phyloP scores from a whole-genome alignment of 345 rosid genomes.

The Excoecaria cochinchinensis region DNA sequence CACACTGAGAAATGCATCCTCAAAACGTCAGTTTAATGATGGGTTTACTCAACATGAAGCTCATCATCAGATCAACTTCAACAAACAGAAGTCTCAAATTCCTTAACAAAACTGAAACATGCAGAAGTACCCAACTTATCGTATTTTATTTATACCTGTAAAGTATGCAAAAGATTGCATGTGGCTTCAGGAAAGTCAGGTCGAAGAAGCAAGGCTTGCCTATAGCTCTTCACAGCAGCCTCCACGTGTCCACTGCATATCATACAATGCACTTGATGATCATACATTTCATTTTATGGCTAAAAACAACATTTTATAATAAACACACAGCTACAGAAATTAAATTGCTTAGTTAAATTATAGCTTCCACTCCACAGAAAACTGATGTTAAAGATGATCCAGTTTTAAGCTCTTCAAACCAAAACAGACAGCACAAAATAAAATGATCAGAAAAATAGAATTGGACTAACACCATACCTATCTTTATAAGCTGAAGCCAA shows the following conservation, averaged over 20 bases:
- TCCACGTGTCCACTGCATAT: conserved; percentile 80
- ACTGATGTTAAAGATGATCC: background rate
- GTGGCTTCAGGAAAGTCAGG: conserved; percentile 98
- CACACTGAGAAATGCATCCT: conserved; percentile 48
- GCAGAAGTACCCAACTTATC: background rate
- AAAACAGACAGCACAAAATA: background rate
- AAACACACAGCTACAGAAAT: background rate
- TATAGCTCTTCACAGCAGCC: conserved; percentile 88
- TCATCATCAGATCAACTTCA: background rate
- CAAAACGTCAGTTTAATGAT: background rate
- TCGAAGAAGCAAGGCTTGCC: conserved; percentile 77
- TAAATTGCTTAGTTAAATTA: background rate
- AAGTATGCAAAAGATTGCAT: conserved; percentile 91
- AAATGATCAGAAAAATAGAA: background rate
- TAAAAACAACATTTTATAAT: background rate
- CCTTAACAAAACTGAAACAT: background rate
- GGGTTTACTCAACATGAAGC: background rate
- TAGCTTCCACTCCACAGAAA: background rate
- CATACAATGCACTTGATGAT: conserved; percentile 2
- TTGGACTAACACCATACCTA: conserved; percentile 48
- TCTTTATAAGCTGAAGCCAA: conserved; percentile 99
- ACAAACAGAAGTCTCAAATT: background rate
- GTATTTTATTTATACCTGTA: conserved; percentile 52
- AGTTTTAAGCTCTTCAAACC: background rate
- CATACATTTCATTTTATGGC: background rate